These are phyloP conservation scores for Roridomyces roridus DNA, from an alignment of 768 basidiomycete genomes.

Conservation along the genomic window DNA sequence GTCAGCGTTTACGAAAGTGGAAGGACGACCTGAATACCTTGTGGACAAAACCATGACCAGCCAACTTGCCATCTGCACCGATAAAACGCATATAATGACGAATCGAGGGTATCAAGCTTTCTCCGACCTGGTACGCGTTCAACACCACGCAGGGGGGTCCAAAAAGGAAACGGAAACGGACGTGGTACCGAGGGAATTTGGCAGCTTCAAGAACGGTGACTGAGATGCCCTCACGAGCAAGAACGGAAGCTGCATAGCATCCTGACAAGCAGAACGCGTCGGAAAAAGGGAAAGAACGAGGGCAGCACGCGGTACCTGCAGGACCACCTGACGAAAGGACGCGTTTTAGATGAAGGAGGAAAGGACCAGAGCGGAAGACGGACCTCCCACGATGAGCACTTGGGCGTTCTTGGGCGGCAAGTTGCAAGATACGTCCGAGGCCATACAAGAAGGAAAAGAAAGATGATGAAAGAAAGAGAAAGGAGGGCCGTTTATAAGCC, in stretches of 20 bases:
- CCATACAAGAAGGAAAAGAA: not conserved
- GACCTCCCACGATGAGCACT: slow-evolving; percentile 22
- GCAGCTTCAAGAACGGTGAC: slow-evolving; percentile 60
- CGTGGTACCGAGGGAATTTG: slow-evolving; percentile 64
- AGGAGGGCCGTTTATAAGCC: slow-evolving; percentile 1
- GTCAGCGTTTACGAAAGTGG: slow-evolving; percentile 13
- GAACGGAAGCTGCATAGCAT: slow-evolving; percentile 60
- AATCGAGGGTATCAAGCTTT: slow-evolving; percentile 65
- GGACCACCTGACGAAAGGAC: slow-evolving; percentile 47
- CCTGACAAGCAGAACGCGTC: no score
- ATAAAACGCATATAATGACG: slow-evolving; percentile 67
- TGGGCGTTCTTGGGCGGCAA: slow-evolving; percentile 23
- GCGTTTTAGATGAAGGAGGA: not conserved
- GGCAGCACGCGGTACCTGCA: no score
- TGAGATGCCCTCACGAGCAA: slow-evolving; percentile 60
- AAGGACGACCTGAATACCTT: slow-evolving; percentile 43
- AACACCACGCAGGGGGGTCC: no score
- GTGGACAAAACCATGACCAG: slow-evolving; percentile 52
- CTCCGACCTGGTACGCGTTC: no score
- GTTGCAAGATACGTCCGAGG: slow-evolving; percentile 9
- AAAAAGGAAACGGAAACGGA: no score
- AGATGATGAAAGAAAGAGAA: not conserved
- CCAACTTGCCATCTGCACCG: slow-evolving; percentile 58
- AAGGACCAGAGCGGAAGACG: not conserved
- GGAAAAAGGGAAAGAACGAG: no score